A percentile compares a stretch with the other conserved stretches of the same genome.
Evolutionary conservation across 2,329 filamentous ascomycete species (phyloP).

Genomic region (Ophiocordyceps camponoti-rufipedis): DNA sequence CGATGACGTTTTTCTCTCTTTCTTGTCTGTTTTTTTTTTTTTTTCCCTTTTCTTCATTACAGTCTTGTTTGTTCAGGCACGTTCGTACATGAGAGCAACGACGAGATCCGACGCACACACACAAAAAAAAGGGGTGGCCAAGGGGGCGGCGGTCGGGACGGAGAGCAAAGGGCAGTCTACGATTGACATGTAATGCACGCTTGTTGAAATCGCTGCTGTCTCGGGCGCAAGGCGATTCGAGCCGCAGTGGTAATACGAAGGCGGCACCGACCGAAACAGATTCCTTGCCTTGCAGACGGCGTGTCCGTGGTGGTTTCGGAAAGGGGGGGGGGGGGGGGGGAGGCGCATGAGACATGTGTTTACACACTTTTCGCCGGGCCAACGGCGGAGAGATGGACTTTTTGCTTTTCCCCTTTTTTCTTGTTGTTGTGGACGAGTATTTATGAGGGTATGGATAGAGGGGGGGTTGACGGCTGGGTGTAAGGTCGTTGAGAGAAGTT

Average conservation of each 20-base stretch:
- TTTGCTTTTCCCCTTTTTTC: neutral
- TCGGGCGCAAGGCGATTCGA: neutral
- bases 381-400: neutral
- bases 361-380: neutral
- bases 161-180: neutral
- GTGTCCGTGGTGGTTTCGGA: too few species aligned
- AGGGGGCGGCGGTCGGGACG: neutral
- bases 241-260: neutral
- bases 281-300: too few species aligned
- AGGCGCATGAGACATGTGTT: neutral
- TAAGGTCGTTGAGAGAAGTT: too few species aligned
- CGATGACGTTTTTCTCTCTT: neutral
- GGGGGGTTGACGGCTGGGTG: too few species aligned
- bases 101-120: neutral
- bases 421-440: neutral
- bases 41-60: neutral
- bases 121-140: neutral
- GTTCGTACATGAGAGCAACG: neutral
- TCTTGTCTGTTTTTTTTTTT: neutral
- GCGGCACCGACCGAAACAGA: neutral
- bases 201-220: neutral
- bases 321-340: neutral
- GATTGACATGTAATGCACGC: slow-evolving; percentile 1
- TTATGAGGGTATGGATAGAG: neutral
- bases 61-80: neutral